Base-by-base conservation (phyloP, 169 alveolate species). In the Cystoisospora suis region DNA sequence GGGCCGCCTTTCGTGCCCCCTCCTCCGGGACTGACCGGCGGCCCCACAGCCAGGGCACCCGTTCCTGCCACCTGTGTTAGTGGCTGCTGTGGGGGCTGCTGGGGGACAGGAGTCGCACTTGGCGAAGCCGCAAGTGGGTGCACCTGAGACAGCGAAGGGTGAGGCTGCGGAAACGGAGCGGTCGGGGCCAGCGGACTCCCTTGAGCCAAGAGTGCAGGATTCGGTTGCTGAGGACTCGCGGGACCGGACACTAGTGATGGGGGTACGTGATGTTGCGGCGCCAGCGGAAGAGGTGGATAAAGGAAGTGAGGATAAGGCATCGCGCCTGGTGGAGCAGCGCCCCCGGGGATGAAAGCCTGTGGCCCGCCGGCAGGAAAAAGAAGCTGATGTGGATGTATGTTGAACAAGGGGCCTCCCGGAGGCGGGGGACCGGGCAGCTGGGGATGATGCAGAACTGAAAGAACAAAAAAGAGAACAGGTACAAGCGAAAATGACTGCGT, bases 241-340 rank as follows among this genome's bases (percentile, higher is more conserved):
- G n/a, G n/a, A n/a, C n/a, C n/a, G n/a, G n/a, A n/a, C n/a, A n/a
- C n/a, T n/a, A n/a, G n/a, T n/a, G n/a, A n/a, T n/a, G n/a, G n/a
- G n/a, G n/a, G n/a, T n/a, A n/a, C n/a, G n/a, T n/a, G n/a, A n/a
- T n/a, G n/a, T n/a, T 65, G 77, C 77, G n/a, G 77, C 5, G 75
- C 75, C 45, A 65, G 77, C n/a, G 77, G 77, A 44, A 65, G 77
- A 17, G 77, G 77, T 44, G 77, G 77, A 65, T 65, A 65, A 36
- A 65, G n/a, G 45, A 65, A n/a, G n/a, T n/a, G 77, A 65, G 77
- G 77, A 44, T 65, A 65, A 20, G 77, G 34, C 77, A 65, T 65
- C 42, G 77, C 77, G 1, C 77, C 77, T 1, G 77, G 77, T 44
- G 77, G 77, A 36, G 77, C 77, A 1, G 45, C 77, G 6, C 45